Evolutionary conservation across 148 eudicot genomes (phyloP), one percentile per base, ranked within the genome.

Genomic region (Persicaria tinctoria): DNA sequence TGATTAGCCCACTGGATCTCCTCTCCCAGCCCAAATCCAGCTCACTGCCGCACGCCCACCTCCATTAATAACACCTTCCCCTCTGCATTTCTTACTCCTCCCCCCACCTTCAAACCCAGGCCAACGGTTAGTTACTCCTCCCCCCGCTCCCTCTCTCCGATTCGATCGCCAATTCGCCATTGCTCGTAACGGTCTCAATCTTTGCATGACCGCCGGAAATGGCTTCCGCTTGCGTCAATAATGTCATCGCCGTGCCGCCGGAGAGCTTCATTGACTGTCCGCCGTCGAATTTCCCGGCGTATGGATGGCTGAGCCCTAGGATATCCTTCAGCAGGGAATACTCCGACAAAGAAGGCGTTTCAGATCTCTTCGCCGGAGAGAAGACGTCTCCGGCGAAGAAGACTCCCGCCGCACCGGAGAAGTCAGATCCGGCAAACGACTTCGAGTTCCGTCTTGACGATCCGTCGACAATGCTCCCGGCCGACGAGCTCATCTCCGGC

Each of bases 401-500:
- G 64, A 2, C 23, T 2, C 38, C 38, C 1, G 8, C 38, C 1
- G 27, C 16, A 23, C 11, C 50, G 41, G 76, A 76, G 17, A n/a
- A 48, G 6, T 56, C 88, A 77, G 88, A 86, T 83, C 85, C 72
- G 32, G 44, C 51, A 76, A 55, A 71, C 1, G 83, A 79, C 41
- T 71, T 71, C 73, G 73, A 71, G 53, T 71, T 71, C 73, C 41
- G 54, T 20, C 87, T 90, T 4, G 84, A 86, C 51, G 89, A 85
- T 81, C 84, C 90, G 23, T 87, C 83, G 45, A 79, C 62, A 0
- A 85, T 94, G 86, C 88, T 94, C 3, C 91, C 97, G 5, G 98
- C 98, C n/a, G 98, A 91, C 71, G 89, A 91, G 83, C 89, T 93
- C 4, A 91, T 93, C 82, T 86, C 87, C 66, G 89, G 88, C 78